These are phyloP conservation scores for Cucurbita maxima DNA, from an alignment of 306 rosid species.

Conservation along the genomic window DNA sequence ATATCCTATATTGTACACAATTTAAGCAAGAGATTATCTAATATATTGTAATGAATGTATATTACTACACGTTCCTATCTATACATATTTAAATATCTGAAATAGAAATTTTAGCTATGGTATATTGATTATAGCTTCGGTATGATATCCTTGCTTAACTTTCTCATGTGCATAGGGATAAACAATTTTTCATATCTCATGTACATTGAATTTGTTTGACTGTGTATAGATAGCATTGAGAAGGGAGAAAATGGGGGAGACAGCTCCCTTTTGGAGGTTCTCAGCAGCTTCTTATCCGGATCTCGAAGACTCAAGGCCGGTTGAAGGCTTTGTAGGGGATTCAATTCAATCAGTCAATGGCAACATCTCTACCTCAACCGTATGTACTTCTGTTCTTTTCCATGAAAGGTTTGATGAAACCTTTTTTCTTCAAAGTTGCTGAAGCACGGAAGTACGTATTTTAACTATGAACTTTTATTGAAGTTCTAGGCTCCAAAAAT, in stretches of 20 bases:
- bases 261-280: conserved; percentile 58
- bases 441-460: background rate
- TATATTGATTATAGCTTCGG: background rate
- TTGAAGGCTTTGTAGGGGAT: conserved; percentile 10
- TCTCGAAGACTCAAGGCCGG: conserved; percentile 22
- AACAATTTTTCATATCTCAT: background rate
- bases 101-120: background rate
- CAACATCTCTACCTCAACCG: conserved; percentile 14
- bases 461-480: background rate
- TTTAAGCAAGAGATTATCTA: background rate
- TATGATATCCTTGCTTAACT: background rate
- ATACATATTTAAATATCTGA: background rate
- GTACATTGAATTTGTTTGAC: background rate
- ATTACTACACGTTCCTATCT: background rate
- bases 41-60: background rate
- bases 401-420: background rate
- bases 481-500: background rate
- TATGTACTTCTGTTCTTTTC: conserved; percentile 7
- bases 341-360: conserved; percentile 11
- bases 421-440: background rate
- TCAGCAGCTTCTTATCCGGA: conserved; percentile 49
- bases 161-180: background rate
- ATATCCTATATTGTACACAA: background rate
- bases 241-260: conserved; percentile 43
- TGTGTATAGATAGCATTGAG: conserved; percentile 36